Conservation (phyloP, 2,329 filamentous ascomycete genomes). For the Aspergillus novoparasiticus region DNA sequence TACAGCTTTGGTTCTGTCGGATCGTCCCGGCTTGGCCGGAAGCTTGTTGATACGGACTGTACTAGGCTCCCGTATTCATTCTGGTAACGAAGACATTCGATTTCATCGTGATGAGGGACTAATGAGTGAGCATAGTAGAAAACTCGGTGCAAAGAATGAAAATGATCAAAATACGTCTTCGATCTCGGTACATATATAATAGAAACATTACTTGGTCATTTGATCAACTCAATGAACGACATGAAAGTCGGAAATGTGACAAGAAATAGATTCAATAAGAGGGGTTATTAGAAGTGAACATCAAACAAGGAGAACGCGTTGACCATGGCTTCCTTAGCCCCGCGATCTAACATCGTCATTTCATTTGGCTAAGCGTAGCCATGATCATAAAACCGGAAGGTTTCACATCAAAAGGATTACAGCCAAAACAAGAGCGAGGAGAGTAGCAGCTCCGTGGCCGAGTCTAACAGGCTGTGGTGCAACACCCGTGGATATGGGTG, state of each 20-base stretch:
- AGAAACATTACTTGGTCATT: background rate
- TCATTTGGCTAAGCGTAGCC: background rate
- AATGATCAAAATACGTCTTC: background rate
- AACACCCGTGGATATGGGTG: slow-evolving; percentile 25
- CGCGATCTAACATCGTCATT: background rate
- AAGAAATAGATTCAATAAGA: background rate
- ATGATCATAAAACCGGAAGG: slow-evolving; percentile 3
- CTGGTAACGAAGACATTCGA: background rate
- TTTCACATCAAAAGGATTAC: slow-evolving; percentile 19
- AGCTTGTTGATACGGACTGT: slow-evolving; percentile 13
- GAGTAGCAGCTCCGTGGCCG: slow-evolving; percentile 11
- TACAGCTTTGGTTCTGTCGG: slow-evolving; percentile 12
- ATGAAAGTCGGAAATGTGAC: background rate
- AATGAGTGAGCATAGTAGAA: too few relatives aligned
- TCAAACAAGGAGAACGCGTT: background rate
- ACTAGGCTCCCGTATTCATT: background rate
- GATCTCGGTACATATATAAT: background rate
- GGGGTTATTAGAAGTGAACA: background rate
- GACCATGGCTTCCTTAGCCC: background rate
- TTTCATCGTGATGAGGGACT: background rate
- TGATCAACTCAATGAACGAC: background rate
- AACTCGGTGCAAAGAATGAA: background rate
- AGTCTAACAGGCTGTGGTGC: slow-evolving; percentile 16
- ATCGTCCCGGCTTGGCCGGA: slow-evolving; percentile 26
- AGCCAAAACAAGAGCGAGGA: slow-evolving; percentile 15